Evolutionary conservation across 169 alveolate genomes (phyloP).

Genomic region (Perkinsus marinus): DNA sequence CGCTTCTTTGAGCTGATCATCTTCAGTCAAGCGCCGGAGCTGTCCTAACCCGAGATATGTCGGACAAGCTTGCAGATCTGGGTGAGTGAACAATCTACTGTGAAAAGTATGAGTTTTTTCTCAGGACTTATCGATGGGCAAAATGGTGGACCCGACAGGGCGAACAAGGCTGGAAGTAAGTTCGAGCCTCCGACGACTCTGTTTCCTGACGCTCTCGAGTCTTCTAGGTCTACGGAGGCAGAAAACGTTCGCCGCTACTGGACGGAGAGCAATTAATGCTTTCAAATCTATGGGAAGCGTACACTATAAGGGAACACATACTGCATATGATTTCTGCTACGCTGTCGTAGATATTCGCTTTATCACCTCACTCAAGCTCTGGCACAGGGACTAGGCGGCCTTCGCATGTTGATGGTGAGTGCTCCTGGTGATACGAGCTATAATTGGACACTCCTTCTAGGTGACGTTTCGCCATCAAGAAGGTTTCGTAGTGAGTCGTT

Average conservation of each 20-base stretch:
- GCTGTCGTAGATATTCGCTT: background rate
- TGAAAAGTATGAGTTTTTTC: background rate
- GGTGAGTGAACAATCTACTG: background rate
- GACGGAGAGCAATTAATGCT: background rate
- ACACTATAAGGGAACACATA: no score
- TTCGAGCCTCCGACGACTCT: background rate
- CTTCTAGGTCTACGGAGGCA: background rate
- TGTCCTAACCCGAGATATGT: background rate
- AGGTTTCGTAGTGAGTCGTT: background rate
- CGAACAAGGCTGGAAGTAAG: background rate
- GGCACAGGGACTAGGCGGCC: background rate
- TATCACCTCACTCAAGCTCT: background rate
- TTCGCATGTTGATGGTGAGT: background rate
- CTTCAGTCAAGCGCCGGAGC: background rate
- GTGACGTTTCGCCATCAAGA: background rate
- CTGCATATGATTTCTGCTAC: no score
- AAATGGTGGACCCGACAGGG: background rate
- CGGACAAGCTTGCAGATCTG: background rate
- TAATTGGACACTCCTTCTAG: background rate
- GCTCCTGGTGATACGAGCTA: background rate
- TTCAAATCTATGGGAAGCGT: background rate
- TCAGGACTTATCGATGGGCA: background rate
- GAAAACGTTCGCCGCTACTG: background rate
- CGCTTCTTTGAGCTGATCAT: no score
- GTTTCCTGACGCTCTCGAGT: background rate